Evolutionary conservation across 108 stramenopile genomes (phyloP).

Genomic region (Fragilaria crotonensis): DNA sequence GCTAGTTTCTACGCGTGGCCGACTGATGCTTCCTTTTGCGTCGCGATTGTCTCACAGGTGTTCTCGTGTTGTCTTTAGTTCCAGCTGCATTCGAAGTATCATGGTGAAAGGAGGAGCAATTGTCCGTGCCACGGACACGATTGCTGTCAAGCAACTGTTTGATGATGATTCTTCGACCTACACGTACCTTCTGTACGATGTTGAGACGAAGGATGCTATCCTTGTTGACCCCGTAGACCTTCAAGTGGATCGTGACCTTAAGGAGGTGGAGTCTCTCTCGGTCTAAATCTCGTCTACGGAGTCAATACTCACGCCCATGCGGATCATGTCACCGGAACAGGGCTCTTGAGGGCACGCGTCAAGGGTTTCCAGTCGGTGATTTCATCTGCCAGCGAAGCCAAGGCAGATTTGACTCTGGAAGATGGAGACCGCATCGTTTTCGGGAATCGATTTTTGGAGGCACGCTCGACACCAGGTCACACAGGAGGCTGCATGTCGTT

Average conservation of each 20-base stretch:
- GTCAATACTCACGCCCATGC: conserved; percentile 81
- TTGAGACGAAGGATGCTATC: conserved; percentile 72
- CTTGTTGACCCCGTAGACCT: conserved; percentile 87
- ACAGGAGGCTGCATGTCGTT: conserved; percentile 77
- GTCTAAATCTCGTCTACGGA: conserved; percentile 63
- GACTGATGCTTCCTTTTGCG: too few relatives aligned
- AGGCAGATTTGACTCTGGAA: conserved; percentile 55
- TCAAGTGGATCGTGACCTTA: conserved; percentile 75
- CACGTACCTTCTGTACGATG: conserved; percentile 83
- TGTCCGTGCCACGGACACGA: conserved; percentile 13
- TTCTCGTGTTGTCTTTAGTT: too few relatives aligned
- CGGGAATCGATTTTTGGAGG: conserved; percentile 54
- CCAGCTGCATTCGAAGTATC: background rate
- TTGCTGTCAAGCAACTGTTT: conserved; percentile 89
- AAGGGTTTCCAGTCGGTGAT: conserved; percentile 67
- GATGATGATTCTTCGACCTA: conserved; percentile 83
- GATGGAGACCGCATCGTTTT: conserved; percentile 66
- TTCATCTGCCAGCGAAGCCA: conserved; percentile 51
- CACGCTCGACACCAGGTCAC: conserved; percentile 83
- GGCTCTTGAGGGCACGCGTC: conserved; percentile 53
- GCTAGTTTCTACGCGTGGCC: too few relatives aligned
- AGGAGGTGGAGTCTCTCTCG: conserved; percentile 49
- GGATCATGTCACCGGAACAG: conserved; percentile 87
- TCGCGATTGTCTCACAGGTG: too few relatives aligned
- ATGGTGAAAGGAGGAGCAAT: conserved; percentile 19